Conservation (phyloP, 2,329 filamentous ascomycete genomes). For the Ophiocordyceps robertsii region DNA sequence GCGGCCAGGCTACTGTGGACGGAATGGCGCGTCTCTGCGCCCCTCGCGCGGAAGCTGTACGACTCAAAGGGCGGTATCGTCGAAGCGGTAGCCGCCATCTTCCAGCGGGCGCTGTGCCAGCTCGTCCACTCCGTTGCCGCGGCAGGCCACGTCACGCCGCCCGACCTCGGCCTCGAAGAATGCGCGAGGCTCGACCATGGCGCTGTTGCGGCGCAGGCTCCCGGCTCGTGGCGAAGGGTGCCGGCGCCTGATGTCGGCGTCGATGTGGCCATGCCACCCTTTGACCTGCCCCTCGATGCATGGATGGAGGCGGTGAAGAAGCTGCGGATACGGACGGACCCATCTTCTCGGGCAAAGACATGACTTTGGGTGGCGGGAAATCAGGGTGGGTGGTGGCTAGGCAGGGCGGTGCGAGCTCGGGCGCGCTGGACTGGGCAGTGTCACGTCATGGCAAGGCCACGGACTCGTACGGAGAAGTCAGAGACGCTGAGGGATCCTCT, state of each 20-base stretch:
- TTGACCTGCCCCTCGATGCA: conserved; percentile 3
- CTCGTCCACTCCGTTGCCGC: conserved; percentile 3
- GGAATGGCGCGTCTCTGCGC: conserved; percentile 12
- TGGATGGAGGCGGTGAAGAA: conserved; percentile 1
- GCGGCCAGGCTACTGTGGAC: conserved; percentile 16
- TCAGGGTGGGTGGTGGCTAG: too few species aligned
- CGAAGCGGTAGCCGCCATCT: conserved; percentile 2
- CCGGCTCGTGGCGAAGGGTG: not conserved
- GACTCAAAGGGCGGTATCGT: not conserved
- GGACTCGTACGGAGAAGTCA: too few species aligned
- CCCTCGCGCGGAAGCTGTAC: not conserved
- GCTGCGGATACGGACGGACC: not conserved
- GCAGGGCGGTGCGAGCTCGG: too few species aligned
- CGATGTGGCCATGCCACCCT: not conserved
- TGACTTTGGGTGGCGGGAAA: too few species aligned
- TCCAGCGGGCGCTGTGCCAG: conserved; percentile 3
- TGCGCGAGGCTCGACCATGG: conserved; percentile 9
- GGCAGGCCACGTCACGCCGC: not conserved
- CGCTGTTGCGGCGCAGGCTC: conserved; percentile 7
- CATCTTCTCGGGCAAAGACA: not conserved
- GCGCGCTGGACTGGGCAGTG: too few species aligned
- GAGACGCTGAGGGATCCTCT: too few species aligned
- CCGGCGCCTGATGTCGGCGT: not conserved
- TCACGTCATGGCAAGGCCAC: too few species aligned
- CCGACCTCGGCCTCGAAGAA: conserved; percentile 4